These are phyloP conservation scores for Amphichorda felina DNA, from an alignment of 2,329 filamentous ascomycete genomes.

Conservation along the genomic window DNA sequence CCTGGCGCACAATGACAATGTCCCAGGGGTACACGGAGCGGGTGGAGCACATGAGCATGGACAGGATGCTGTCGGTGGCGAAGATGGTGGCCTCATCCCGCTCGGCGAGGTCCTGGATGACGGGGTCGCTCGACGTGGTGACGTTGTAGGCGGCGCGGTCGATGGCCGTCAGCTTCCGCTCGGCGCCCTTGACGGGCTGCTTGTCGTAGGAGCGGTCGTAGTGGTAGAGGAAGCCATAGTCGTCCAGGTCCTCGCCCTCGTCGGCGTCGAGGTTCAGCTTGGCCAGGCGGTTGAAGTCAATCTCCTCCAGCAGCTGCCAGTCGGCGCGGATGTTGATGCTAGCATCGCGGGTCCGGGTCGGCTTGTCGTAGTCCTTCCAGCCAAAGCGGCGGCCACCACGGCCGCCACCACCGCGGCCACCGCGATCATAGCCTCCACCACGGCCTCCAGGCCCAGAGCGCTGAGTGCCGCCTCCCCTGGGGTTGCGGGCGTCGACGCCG, in stretches of 20 bases:
- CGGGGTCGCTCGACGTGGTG: slow-evolving; percentile 87
- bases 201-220: slow-evolving; percentile 96
- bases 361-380: slow-evolving; percentile 99
- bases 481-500: slow-evolving; percentile 47
- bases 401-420: slow-evolving; percentile 55
- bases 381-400: slow-evolving; percentile 80
- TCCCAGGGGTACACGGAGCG: slow-evolving; percentile 98
- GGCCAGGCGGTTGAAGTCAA: slow-evolving; percentile 88
- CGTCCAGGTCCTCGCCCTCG: slow-evolving; percentile 88
- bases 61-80: slow-evolving; percentile 91
- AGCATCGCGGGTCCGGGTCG: slow-evolving; percentile 86
- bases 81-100: slow-evolving; percentile 96
- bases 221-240: slow-evolving; percentile 96
- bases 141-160: slow-evolving; percentile 98
- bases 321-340: slow-evolving; percentile 94
- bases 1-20: slow-evolving; percentile 83
- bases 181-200: slow-evolving; percentile 75
- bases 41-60: slow-evolving; percentile 97
- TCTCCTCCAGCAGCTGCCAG: slow-evolving; percentile 94
- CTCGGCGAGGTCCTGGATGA: slow-evolving; percentile 94
- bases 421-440: slow-evolving; percentile 53
- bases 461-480: slow-evolving; percentile 51
- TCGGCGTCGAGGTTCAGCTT: slow-evolving; percentile 95
- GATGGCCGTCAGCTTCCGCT: slow-evolving; percentile 77
- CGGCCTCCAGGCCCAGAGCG: slow-evolving; percentile 57